phyloP scores from a whole-genome alignment of 78 protist genomes.

The Guillardia theta region DNA sequence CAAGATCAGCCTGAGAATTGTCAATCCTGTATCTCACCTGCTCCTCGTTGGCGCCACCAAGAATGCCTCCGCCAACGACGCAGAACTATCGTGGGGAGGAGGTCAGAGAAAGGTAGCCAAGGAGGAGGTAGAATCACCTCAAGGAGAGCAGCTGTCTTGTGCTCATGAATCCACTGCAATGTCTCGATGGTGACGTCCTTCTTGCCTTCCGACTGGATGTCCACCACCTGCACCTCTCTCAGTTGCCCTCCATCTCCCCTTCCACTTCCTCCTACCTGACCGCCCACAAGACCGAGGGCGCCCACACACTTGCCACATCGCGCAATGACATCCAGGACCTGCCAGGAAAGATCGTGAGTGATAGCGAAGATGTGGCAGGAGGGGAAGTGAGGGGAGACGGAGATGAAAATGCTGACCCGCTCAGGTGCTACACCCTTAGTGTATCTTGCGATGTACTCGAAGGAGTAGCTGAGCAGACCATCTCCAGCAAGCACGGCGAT shows the following conservation, averaged over 20 bases:
- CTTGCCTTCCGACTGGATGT: conserved; percentile 24
- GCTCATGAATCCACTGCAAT: conserved; percentile 6
- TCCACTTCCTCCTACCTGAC: neutral
- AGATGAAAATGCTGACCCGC: neutral
- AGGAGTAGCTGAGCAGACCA: neutral
- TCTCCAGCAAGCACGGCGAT: neutral
- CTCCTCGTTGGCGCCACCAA: neutral
- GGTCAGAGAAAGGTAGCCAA: neutral
- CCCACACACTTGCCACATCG: conserved; percentile 13
- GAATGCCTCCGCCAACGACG: neutral
- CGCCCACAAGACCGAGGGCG: conserved; percentile 18
- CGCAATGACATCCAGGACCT: neutral
- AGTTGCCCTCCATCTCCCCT: neutral
- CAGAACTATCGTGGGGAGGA: neutral
- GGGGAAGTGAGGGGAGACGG: neutral
- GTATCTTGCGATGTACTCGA: conserved; percentile 21
- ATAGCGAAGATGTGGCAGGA: neutral
- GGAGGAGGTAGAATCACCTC: neutral
- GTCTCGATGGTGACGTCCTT: conserved; percentile 13
- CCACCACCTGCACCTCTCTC: neutral
- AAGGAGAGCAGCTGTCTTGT: neutral
- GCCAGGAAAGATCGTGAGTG: neutral
- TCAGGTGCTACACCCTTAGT: neutral
- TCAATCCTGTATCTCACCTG: neutral
- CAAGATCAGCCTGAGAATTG: neutral